Evolutionary conservation across 2,329 filamentous ascomycete genomes (phyloP).

Genomic region (Phialophora macrospora): DNA sequence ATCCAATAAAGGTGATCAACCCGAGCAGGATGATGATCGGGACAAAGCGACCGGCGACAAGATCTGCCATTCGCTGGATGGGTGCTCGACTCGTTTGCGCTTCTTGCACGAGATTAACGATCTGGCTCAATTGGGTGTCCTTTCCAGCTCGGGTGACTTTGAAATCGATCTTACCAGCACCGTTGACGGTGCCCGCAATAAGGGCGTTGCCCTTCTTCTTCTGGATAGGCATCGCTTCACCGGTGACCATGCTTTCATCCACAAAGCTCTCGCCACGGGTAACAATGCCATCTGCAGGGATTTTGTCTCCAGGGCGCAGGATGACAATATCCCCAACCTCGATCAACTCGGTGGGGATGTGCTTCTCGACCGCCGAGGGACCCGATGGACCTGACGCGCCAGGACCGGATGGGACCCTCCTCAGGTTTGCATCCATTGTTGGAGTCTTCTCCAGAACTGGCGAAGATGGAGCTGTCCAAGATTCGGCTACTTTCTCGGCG

Average conservation of each 20-base stretch:
- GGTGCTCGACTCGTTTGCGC: constrained; percentile 93
- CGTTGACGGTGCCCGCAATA: constrained; percentile 95
- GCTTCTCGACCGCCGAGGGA: constrained; percentile 71
- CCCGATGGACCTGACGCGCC: constrained; percentile 22
- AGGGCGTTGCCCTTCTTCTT: constrained; percentile 80
- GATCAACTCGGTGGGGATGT: constrained; percentile 92
- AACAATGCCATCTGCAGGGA: constrained; percentile 87
- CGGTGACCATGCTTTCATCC: constrained; percentile 98
- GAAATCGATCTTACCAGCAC: constrained; percentile 88
- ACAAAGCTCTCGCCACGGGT: constrained; percentile 90
- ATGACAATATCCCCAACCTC: constrained; percentile 93
- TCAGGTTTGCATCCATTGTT: constrained; percentile 42
- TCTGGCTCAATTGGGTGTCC: constrained; percentile 96
- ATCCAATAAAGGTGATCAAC: constrained; percentile 80
- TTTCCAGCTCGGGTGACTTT: constrained; percentile 88
- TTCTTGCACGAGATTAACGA: constrained; percentile 97
- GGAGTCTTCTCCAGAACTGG: constrained; percentile 51
- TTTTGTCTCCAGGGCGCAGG: constrained; percentile 91
- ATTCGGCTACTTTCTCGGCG: constrained; percentile 84
- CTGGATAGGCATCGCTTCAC: constrained; percentile 91
- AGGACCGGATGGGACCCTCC: constrained; percentile 19
- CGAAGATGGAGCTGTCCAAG: constrained; percentile 62
- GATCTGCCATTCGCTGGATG: constrained; percentile 90
- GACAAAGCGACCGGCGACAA: constrained; percentile 90
- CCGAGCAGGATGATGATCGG: constrained; percentile 86